Evolutionary conservation across 1,284 basidiomycete genomes (phyloP).

Genomic region (Trichosporon ovoides): DNA sequence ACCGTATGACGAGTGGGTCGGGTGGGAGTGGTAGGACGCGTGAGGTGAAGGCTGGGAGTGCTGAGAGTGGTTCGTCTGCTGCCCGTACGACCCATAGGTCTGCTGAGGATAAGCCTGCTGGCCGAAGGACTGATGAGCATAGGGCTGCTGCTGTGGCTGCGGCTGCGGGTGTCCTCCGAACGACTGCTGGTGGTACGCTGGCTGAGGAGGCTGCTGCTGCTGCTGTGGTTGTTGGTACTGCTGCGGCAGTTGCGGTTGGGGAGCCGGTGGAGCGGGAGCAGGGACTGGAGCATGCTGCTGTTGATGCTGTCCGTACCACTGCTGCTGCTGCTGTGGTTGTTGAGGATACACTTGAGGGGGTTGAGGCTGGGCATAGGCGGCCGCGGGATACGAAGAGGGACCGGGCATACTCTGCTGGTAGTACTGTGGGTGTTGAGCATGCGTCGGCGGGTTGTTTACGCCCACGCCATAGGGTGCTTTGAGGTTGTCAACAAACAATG

Average conservation of each 20-base stretch:
- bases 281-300: not conserved
- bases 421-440: not conserved
- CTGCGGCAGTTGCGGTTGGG: not conserved
- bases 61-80: not conserved
- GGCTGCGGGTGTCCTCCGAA: not conserved
- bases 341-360: not conserved
- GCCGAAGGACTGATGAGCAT: not conserved
- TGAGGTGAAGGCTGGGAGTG: conserved; percentile 1
- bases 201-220: not conserved
- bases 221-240: not conserved
- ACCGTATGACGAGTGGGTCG: not conserved
- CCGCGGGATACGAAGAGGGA: not conserved
- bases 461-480: not conserved
- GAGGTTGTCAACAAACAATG: not conserved
- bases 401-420: conserved; percentile 2
- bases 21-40: conserved; percentile 1
- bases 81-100: not conserved
- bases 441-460: not conserved
- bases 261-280: not conserved
- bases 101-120: conserved; percentile 2
- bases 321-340: not conserved
- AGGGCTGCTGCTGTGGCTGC: not conserved
- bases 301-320: not conserved
- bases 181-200: not conserved
- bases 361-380: not conserved